phyloP scores from a whole-genome alignment of 2,329 filamentous ascomycete genomes.

The Cladosporium sp. region DNA sequence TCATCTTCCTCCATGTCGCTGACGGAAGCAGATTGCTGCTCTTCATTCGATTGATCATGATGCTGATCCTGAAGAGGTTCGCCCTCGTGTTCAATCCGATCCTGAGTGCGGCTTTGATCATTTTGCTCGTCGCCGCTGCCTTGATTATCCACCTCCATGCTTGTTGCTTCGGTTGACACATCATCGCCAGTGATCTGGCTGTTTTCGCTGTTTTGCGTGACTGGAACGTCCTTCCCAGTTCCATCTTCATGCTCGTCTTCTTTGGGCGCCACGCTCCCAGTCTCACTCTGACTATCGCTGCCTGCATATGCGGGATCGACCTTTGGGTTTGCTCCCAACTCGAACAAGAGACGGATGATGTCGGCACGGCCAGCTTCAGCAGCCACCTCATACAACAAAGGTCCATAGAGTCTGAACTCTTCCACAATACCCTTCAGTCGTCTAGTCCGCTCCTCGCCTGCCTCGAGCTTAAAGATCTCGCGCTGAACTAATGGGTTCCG shows the following conservation, averaged over 20 bases:
- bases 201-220: too few species aligned
- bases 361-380: not conserved
- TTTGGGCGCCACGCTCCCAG: not conserved
- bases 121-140: not conserved
- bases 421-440: not conserved
- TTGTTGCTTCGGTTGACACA: not conserved
- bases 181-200: not conserved
- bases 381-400: not conserved
- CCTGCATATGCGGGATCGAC: not conserved
- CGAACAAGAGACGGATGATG: not conserved
- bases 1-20: not conserved
- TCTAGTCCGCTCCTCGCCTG: not conserved
- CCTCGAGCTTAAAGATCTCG: not conserved
- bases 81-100: not conserved
- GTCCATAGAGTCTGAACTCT: not conserved
- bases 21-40: too few species aligned
- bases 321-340: not conserved
- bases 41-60: too few species aligned
- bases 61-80: not conserved
- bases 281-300: not conserved
- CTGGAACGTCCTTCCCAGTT: too few species aligned
- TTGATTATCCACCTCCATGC: not conserved
- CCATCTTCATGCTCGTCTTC: not conserved
- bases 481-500: not conserved
- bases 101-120: not conserved